A percentile compares a stretch with the other conserved stretches of the same genome.
phyloP scores from a whole-genome alignment of 495 filamentous ascomycete genomes.

The Neurospora sp. region DNA sequence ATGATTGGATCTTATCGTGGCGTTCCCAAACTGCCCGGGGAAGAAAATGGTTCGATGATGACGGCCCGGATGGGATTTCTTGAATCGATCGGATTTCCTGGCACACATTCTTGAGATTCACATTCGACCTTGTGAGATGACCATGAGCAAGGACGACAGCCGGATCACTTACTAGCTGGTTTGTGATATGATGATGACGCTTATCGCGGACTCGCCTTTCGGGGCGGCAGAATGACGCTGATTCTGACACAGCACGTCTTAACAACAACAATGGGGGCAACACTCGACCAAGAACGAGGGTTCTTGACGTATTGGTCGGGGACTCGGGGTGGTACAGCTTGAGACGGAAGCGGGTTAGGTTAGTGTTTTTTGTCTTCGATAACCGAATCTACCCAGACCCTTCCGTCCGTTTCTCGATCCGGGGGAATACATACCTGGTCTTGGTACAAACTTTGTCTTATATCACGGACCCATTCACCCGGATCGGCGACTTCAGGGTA shows the following conservation, averaged over 20 bases:
- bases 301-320: neutral
- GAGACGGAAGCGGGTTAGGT: neutral
- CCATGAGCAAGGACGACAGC: neutral
- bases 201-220: neutral
- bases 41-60: neutral
- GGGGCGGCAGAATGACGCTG: neutral
- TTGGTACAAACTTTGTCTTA: neutral
- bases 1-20: neutral
- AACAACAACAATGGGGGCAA: neutral
- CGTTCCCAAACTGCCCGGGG: neutral
- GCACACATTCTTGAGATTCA: neutral
- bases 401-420: neutral
- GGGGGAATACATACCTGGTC: neutral
- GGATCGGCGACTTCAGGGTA: neutral
- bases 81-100: neutral
- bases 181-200: neutral
- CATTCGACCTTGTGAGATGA: neutral
- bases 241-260: neutral
- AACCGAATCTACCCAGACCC: neutral
- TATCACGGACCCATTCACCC: neutral
- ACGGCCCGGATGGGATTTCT: neutral
- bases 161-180: neutral
- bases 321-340: neutral
- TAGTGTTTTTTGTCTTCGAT: neutral
- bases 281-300: neutral